Conservation (phyloP, 495 filamentous ascomycete genomes). For the Daldinia caldariorum region DNA sequence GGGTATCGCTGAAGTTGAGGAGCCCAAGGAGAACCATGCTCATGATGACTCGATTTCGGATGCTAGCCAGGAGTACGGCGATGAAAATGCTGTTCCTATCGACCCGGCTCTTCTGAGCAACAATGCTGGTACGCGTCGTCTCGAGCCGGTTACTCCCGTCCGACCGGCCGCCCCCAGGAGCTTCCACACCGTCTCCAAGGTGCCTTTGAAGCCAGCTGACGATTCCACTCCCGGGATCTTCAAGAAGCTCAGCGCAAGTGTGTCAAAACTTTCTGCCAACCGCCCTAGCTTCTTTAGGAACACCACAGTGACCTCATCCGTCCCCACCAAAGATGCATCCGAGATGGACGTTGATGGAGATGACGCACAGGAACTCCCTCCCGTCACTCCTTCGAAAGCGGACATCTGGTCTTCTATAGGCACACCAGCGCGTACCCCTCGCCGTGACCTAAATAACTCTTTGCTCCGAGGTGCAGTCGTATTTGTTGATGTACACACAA, state of each 20-base stretch:
- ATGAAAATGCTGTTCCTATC: constrained; percentile 67
- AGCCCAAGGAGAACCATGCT: constrained; percentile 28
- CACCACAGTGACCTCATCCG: constrained; percentile 57
- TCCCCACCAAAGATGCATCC: constrained; percentile 51
- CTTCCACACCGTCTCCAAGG: constrained; percentile 78
- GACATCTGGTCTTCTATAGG: constrained; percentile 62
- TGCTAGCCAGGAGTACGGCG: constrained; percentile 69
- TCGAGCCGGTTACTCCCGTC: constrained; percentile 51
- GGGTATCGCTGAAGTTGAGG: constrained; percentile 45
- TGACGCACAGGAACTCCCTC: constrained; percentile 32
- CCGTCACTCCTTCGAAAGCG: constrained; percentile 51
- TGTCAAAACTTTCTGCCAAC: constrained; percentile 56
- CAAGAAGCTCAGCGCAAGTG: constrained; percentile 65
- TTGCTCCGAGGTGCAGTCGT: constrained; percentile 78
- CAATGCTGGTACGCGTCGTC: constrained; percentile 19
- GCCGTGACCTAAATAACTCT: constrained; percentile 59
- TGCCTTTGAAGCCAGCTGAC: constrained; percentile 75
- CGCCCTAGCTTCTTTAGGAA: constrained; percentile 48
- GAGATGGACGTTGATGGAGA: constrained; percentile 35
- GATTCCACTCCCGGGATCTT: constrained; percentile 63
- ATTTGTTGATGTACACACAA: constrained; percentile 93
- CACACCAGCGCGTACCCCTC: constrained; percentile 65
- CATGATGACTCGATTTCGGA: constrained; percentile 61
- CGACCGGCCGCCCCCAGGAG: constrained; percentile 45
- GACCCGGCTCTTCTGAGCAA: constrained; percentile 56